phyloP scores from a whole-genome alignment of 768 basidiomycete species.

The Amanita molliuscula region DNA sequence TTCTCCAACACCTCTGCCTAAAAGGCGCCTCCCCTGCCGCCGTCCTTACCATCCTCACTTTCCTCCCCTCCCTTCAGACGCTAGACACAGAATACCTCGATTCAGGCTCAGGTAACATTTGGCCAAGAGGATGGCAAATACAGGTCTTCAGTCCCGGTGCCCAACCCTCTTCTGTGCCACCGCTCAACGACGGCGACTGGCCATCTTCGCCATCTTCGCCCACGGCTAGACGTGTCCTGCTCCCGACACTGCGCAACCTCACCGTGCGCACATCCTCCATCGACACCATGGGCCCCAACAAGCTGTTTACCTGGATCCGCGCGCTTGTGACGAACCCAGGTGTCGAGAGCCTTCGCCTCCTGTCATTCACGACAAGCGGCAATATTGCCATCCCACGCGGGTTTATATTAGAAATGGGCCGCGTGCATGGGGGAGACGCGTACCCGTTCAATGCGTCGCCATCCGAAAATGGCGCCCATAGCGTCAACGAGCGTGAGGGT shows the following conservation, averaged over 20 bases:
- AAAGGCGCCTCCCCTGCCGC: constrained; percentile 52
- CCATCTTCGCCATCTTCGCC: neutral
- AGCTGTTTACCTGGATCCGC: constrained; percentile 46
- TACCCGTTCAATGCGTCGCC: neutral
- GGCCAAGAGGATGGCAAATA: constrained; percentile 16
- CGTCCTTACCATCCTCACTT: constrained; percentile 48
- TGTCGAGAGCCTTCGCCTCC: constrained; percentile 36
- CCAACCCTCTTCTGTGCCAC: constrained; percentile 8
- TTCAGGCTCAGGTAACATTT: constrained; percentile 19
- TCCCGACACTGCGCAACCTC: constrained; percentile 28
- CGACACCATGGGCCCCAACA: constrained; percentile 33
- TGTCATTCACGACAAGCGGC: constrained; percentile 35
- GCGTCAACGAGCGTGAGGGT: too few species aligned
- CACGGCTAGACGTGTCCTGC: constrained; percentile 1
- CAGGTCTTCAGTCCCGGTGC: constrained; percentile 5
- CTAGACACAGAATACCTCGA: constrained; percentile 51
- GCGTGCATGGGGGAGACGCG: constrained; percentile 26
- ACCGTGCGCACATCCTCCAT: constrained; percentile 49
- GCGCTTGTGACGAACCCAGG: constrained; percentile 35
- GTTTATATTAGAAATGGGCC: constrained; percentile 41
- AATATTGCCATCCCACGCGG: constrained; percentile 34
- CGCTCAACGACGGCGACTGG: constrained; percentile 6
- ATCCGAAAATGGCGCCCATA: neutral
- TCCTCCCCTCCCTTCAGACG: constrained; percentile 39
- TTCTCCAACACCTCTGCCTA: constrained; percentile 45